Evolutionary conservation across 2,329 filamentous ascomycete genomes (phyloP), one percentile per base, ranked within the genome.

Genomic region (Curvularia sp.): DNA sequence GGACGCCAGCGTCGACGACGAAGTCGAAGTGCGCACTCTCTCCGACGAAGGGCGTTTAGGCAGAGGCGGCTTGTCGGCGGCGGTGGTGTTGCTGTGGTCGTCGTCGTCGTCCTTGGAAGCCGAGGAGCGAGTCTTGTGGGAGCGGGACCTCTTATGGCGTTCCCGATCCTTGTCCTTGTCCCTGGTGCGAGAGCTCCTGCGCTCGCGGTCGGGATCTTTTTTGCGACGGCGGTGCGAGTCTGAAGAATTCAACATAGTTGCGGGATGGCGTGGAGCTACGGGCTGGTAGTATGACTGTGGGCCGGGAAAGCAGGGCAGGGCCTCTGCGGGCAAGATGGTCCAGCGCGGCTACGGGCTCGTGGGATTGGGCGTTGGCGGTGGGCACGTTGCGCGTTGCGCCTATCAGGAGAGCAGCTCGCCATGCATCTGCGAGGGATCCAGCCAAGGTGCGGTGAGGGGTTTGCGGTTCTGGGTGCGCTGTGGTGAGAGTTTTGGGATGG

Each of bases 161-260:
- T 72, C 66, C 30, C 64, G 51, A 33, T 71, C 70, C 20, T 58
- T 57, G 44, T 70, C 66, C 24, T 61, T 57, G 35, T 43, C 28
- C 9, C 28, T 31, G 28, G 28, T 42, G 26, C 46, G 39, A 33
- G 39, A 28, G 20, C 50, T 46, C 10, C 56, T 64, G 52, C 68
- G 68, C 58, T 74, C 72, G 57, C 66, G 62, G 33, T 68, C 63
- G 15, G 59, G 52, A 49, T 67, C 75, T 61, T 77, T 78, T 55
- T 72, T 76, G 63, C 75, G 75, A 59, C 77, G 77, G 53, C 75
- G 73, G 57, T 71, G 70, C 49, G 68, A 58, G 62, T 77, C 74
- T 44, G 73, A 73, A 47, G 71, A 68, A 66, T 64, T 67, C 65
- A 70, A 61, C 68, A 74, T 76, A 57, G 62, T 52, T 60, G 49